Base-by-base conservation (phyloP, 805 yeast species). In the Wickerhamomyces chaumierensis region DNA sequence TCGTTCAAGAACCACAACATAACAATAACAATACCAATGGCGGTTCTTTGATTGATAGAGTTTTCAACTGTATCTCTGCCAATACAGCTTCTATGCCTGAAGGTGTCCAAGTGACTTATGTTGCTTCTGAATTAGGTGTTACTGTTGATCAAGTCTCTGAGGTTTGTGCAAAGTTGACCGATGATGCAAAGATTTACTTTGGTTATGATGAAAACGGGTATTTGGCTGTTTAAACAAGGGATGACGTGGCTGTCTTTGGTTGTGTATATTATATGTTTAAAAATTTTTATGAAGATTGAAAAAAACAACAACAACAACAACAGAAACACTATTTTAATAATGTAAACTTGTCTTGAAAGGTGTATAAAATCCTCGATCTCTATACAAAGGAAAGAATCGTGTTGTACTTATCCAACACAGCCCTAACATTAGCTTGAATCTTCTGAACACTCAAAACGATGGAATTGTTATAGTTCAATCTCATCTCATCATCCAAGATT, bases 71-170 rank as follows among this genome's bases (percentile, higher is more conserved):
- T 37, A 62, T 77, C 42, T 58, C 65, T 48, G 67, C 70, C 42
- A 62, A 71, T 52, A 58, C 79, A 39, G 62, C 67, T 43, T 62
- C 68, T 37, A 80, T 77, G 82, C 72, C 68, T 35, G 87, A 81
- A 53, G 90, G 90, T 48, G 86, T 81, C n/a, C 86, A 84, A 18
- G 62, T 75, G 12, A 71, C 69, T 40, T 65, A 73, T 44, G 71
- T 82, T 42, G 66, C 78, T 13, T 82, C 77, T 50, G 64, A 68
- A 25, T 62, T 81, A 51, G 66, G 64, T 37, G 42, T 79, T 8
- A 50, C 69, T 29, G 69, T 63, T 38, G 73, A 68, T 18, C 70
- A 66, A 23, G 79, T 72, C 17, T 61, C 62, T 43, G 57, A 62
- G 20, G 65, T 65, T 44, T 74, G 84, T 50, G 65, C 64, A 27